Base-by-base conservation (phyloP, 2,329 filamentous ascomycete genomes). In the Ceratocystiopsis sp. region DNA sequence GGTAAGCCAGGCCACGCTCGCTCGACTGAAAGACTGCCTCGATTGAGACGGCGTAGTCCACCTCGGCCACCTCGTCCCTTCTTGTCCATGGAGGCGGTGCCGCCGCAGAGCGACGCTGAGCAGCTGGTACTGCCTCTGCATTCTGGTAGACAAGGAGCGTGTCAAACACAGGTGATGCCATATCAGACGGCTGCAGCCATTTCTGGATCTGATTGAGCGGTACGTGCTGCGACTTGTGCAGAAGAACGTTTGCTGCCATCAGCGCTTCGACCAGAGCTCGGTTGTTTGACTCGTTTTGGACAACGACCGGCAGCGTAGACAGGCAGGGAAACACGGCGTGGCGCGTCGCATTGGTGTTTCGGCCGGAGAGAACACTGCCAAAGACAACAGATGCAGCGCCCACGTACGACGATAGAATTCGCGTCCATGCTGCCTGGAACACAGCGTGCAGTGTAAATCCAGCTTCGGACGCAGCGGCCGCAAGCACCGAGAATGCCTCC, bases 141-240 rank as follows among this genome's bases (percentile, higher is more conserved):
- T 82, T 84, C 54, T 94, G 87, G 53, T 86, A 89, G 0, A 84
- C 80, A 46, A 95, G 75, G 1, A 95, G 66, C 0, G 85, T 89
- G 54, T 95, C 86, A 51, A 95, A 94, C 0, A 0, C 70, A 63
- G 8, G 73, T 68, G 19, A 79, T 73, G 0, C 10, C 25, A 11
- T 8, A 8, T 29, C 25, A 11, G 78, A 64, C 45, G 73, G 16
- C 35, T 45, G 68, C 16, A 84, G 67, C 69, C 78, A 80, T 41
- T 71, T 75, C 52, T 93, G 84, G 11, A 93, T 78, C 29, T 75
- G 72, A 3, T 70, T 66, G 8, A 94, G 63, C 1, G 84, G 75
- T 0, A 75, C 74, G 51, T 80, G 79, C 49, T 91, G 84, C 53
- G 85, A 66, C 46, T 75, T 76, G 40, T 80, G 71, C 1, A 86